Base-by-base conservation (phyloP, 108 stramenopile genomes). In the Nitzschia sp. region DNA sequence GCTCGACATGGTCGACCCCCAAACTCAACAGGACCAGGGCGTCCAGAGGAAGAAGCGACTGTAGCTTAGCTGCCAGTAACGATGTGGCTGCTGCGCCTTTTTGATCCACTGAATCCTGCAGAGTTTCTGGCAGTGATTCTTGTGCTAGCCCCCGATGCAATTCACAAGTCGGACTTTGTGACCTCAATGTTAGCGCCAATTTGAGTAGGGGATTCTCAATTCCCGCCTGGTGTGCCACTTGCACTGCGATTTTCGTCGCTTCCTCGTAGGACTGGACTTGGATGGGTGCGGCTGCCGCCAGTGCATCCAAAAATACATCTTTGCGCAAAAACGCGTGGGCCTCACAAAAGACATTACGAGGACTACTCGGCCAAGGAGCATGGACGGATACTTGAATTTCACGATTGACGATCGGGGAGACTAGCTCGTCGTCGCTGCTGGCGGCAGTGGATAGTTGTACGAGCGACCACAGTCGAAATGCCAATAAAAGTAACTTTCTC, bases 131-230 rank as follows among this genome's bases (percentile, higher is more conserved):
- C 5, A 62, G 26, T 15, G 58, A 53, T 57, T 80, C 67, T 46
- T 73, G 70, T 3, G 89, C 90, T 58, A 94, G 55, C 35, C 72
- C 71, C 19, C 93, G 81, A 66, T 91, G 89, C 79, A 94, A 61
- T 72, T 94, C 90, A 71, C 93, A 94, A 30, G 78, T 70, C 31
- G 93, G 93, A 61, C 75, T 76, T 28, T 85, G 61, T n/a, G 90
- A 82, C 18, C 93, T 79, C 60, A 91, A 63, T 11, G 84, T 48
- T 61, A 94, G 51, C 23, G 84, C 67, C 51, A 81, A 67, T 26
- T 75, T 54, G 11, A 94, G 72, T 59, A 87, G 23, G 0, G 54
- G 63, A 3, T 47, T 34, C 23, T 47, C 19, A 11, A 48, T 35
- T 9, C 18, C 64, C 34, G 64, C 29, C 54, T 73, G 31, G n/a